Conservation (phyloP, 2,329 filamentous ascomycete genomes). For the Penicillium sp. region DNA sequence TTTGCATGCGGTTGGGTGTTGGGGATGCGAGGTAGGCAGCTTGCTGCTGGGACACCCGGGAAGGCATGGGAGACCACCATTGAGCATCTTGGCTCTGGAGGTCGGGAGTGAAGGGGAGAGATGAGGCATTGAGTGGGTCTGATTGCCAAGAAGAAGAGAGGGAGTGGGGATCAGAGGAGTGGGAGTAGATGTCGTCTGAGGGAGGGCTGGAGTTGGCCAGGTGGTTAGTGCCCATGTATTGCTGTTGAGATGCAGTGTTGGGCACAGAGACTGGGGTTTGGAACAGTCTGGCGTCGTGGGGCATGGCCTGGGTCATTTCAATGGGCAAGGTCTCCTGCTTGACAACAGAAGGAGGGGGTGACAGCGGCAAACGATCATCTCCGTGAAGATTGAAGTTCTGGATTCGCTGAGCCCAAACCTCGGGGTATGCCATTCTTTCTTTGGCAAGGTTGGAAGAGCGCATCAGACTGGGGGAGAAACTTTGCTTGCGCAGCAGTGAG, state of each 20-base stretch:
- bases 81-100: slow-evolving; percentile 40
- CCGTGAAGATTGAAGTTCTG: slow-evolving; percentile 55
- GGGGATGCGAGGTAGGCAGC: slow-evolving; percentile 40
- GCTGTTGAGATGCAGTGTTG: slow-evolving; percentile 31
- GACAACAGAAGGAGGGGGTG: slow-evolving; percentile 49
- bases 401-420: slow-evolving; percentile 56
- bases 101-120: slow-evolving; percentile 43
- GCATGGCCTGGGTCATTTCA: slow-evolving; percentile 35
- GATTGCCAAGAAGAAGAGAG: slow-evolving; percentile 46
- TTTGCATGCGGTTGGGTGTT: slow-evolving; percentile 36
- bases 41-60: slow-evolving; percentile 37
- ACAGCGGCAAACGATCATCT: slow-evolving; percentile 45
- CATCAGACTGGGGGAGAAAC: slow-evolving; percentile 56
- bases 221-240: slow-evolving; percentile 28
- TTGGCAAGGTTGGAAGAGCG: slow-evolving; percentile 53
- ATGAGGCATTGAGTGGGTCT: slow-evolving; percentile 39
- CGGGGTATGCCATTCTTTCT: slow-evolving; percentile 44
- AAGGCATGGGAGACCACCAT: slow-evolving; percentile 46
- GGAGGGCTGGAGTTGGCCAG: slow-evolving; percentile 38
- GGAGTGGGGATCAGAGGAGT: slow-evolving; percentile 41
- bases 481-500: slow-evolving; percentile 44
- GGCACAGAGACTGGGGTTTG: slow-evolving; percentile 37
- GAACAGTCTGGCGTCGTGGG: slow-evolving; percentile 34
- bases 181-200: slow-evolving; percentile 42
- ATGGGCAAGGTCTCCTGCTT: slow-evolving; percentile 41